Conservation (phyloP, 1,139 yeast species). For the Pneumocystis jirovecii region DNA sequence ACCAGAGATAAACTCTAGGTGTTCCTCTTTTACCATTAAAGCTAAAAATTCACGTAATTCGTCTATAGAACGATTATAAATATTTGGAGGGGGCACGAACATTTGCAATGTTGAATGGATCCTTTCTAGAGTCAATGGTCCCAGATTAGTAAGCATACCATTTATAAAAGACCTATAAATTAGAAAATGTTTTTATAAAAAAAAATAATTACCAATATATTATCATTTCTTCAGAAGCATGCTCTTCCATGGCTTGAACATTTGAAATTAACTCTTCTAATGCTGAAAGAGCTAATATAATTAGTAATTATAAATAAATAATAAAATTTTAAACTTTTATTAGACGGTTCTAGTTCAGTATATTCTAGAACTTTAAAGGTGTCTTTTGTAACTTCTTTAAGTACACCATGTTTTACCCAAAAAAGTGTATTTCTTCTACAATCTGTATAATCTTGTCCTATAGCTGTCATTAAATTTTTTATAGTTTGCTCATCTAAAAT, state of each 20-base stretch:
- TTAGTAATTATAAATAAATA: constrained; percentile 23
- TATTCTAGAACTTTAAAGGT: constrained; percentile 19
- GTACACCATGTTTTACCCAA: constrained; percentile 22
- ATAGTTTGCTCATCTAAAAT: constrained; percentile 10
- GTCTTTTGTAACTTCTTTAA: constrained; percentile 16
- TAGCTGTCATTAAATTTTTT: constrained; percentile 13
- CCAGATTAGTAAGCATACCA: constrained; percentile 44
- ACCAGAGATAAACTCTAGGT: constrained; percentile 22
- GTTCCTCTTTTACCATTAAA: constrained; percentile 33
- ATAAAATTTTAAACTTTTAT: constrained; percentile 20
- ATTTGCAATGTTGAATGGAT: constrained; percentile 41
- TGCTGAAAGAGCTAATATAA: constrained; percentile 4
- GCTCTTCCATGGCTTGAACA: constrained; percentile 21
- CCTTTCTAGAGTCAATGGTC: constrained; percentile 33
- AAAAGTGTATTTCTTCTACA: constrained; percentile 17
- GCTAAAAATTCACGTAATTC: constrained; percentile 31
- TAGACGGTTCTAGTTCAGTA: constrained; percentile 18
- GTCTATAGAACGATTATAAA: constrained; percentile 28
- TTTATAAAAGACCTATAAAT: constrained; percentile 29
- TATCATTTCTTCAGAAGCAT: constrained; percentile 26
- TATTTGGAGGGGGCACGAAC: constrained; percentile 34
- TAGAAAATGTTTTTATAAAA: constrained; percentile 15
- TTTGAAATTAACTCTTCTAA: constrained; percentile 16
- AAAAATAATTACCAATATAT: constrained; percentile 24
- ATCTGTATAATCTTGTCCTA: constrained; percentile 19